Evolutionary conservation across 2,329 filamentous ascomycete species (phyloP).

Genomic region (Ophiostoma australiae): DNA sequence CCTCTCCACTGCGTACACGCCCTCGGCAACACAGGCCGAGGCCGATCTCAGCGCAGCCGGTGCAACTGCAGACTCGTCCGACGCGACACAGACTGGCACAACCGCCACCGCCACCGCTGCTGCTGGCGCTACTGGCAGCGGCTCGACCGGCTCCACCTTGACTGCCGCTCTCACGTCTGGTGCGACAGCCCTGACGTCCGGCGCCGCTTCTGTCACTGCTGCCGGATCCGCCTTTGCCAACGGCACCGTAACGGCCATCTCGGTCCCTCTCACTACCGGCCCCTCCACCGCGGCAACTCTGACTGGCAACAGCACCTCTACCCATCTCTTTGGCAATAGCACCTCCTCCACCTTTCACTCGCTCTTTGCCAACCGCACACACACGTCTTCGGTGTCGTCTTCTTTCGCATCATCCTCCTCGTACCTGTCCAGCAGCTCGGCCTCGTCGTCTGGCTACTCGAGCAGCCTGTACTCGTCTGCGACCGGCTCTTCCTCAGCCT

Average conservation of each 20-base stretch:
- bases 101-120: not conserved
- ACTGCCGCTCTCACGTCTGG: not conserved
- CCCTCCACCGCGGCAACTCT: slow-evolving; percentile 1
- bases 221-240: slow-evolving; percentile 11
- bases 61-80: slow-evolving; percentile 15
- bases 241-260: not conserved
- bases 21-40: slow-evolving; percentile 36
- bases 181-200: not conserved
- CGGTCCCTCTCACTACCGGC: slow-evolving; percentile 21
- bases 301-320: slow-evolving; percentile 7
- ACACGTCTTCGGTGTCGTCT: slow-evolving; percentile 27
- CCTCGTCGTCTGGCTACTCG: slow-evolving; percentile 22
- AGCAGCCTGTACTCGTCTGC: slow-evolving; percentile 20
- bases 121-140: not conserved
- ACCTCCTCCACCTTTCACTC: slow-evolving; percentile 22
- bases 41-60: not conserved
- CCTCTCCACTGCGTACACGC: slow-evolving; percentile 40
- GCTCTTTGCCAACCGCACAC: slow-evolving; percentile 31
- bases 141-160: not conserved
- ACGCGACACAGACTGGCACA: slow-evolving; percentile 17
- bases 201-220: not conserved
- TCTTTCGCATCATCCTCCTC: not conserved
- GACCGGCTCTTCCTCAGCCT: slow-evolving; percentile 20
- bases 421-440: slow-evolving; percentile 17
- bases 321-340: slow-evolving; percentile 19